These are phyloP conservation scores for Auriscalpium vulgare DNA, from an alignment of 768 basidiomycete genomes.

Conservation along the genomic window DNA sequence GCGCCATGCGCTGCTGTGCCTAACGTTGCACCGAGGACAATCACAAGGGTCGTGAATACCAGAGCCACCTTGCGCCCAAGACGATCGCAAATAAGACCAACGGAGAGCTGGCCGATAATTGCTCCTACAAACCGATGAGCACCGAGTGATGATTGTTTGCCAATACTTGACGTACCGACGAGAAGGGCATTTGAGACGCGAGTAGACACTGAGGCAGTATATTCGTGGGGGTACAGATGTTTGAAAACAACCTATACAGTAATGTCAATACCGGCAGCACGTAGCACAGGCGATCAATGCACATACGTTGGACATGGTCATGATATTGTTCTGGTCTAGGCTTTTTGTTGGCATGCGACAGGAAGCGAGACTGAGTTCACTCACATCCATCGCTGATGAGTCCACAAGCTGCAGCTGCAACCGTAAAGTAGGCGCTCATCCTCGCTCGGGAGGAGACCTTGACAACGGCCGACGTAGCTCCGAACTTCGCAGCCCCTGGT, in stretches of 20 bases:
- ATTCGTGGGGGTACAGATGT: conserved; percentile 51
- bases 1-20: conserved; percentile 62
- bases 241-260: conserved; percentile 53
- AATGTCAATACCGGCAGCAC: conserved; percentile 4
- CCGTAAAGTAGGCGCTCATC: conserved; percentile 55
- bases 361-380: conserved; percentile 4
- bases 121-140: conserved; percentile 33
- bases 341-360: conserved; percentile 15
- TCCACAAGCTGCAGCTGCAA: conserved; percentile 56
- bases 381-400: conserved; percentile 57
- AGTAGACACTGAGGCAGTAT: conserved; percentile 55
- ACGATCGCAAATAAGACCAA: conserved; percentile 66
- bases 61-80: conserved; percentile 73
- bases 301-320: conserved; percentile 59
- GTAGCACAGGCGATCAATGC: background rate
- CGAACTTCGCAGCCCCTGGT: too few relatives aligned
- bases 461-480: too few relatives aligned
- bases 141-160: background rate
- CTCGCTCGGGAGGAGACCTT: conserved; percentile 21
- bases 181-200: conserved; percentile 64
- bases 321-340: conserved; percentile 56
- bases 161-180: conserved; percentile 39
- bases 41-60: conserved; percentile 57
- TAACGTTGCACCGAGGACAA: conserved; percentile 61
- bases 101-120: conserved; percentile 50